These are phyloP conservation scores for Citrus cavaleriei DNA, from an alignment of 345 rosid species.

Conservation along the genomic window DNA sequence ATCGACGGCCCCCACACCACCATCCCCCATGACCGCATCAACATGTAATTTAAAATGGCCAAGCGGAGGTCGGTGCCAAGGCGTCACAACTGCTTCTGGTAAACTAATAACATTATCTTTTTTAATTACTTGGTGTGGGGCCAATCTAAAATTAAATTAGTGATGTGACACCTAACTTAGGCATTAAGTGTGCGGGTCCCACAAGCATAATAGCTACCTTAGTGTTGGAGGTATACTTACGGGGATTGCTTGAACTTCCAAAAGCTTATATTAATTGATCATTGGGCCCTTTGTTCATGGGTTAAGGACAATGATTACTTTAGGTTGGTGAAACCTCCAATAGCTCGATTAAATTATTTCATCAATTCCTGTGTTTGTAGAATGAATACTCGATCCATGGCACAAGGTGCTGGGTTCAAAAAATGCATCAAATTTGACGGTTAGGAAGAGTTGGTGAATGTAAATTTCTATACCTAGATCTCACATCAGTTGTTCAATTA, in stretches of 20 bases:
- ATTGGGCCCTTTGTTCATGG: not conserved
- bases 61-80: too few relatives aligned
- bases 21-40: too few relatives aligned
- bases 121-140: not conserved
- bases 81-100: not conserved
- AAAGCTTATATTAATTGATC: not conserved
- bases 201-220: not conserved
- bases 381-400: not conserved
- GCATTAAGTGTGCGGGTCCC: not conserved
- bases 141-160: not conserved
- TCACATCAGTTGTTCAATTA: too few relatives aligned
- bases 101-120: not conserved
- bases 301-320: not conserved
- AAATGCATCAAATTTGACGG: not conserved
- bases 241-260: not conserved
- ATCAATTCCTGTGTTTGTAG: not conserved
- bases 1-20: too few relatives aligned
- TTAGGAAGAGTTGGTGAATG: too few relatives aligned
- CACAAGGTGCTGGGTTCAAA: not conserved
- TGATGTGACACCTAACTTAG: too few relatives aligned
- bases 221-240: not conserved
- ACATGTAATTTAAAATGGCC: too few relatives aligned
- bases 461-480: too few relatives aligned
- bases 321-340: not conserved
- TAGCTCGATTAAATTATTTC: too few relatives aligned